phyloP scores from a whole-genome alignment of 129 eudicot species.

The Chrysanthemum lavandulifolium region DNA sequence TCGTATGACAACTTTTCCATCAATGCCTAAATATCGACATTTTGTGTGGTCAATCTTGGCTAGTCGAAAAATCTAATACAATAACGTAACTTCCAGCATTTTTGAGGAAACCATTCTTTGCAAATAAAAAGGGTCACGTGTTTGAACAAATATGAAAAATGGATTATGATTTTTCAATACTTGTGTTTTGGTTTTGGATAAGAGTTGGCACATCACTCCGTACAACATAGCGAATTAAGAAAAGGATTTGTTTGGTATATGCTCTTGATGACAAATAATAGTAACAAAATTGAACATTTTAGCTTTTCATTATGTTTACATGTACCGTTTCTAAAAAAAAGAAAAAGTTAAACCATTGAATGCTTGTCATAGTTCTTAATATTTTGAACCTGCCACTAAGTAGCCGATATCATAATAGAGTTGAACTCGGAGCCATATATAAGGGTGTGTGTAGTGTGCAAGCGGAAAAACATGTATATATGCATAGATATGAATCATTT shows the following conservation, averaged over 20 bases:
- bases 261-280: not conserved
- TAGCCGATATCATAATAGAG: too few species aligned
- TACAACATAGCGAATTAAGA: not conserved
- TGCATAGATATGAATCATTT: too few species aligned
- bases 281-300: too few species aligned
- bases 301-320: not conserved
- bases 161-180: not conserved
- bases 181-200: constrained; percentile 3
- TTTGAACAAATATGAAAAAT: not conserved
- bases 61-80: not conserved
- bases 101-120: not conserved
- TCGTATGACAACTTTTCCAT: constrained; percentile 16
- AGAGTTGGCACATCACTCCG: not conserved
- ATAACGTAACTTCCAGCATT: not conserved
- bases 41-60: constrained; percentile 19
- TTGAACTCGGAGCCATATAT: too few species aligned
- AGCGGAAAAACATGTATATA: too few species aligned
- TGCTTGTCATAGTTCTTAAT: not conserved
- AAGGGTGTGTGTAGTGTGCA: too few species aligned
- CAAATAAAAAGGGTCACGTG: not conserved
- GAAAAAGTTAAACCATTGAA: too few species aligned
- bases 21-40: constrained; percentile 17
- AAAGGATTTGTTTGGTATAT: not conserved
- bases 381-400: too few species aligned
- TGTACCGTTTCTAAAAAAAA: too few species aligned